Evolutionary conservation across 2,329 filamentous ascomycete genomes (phyloP).

Genomic region (Aureobasidium mangrovei): DNA sequence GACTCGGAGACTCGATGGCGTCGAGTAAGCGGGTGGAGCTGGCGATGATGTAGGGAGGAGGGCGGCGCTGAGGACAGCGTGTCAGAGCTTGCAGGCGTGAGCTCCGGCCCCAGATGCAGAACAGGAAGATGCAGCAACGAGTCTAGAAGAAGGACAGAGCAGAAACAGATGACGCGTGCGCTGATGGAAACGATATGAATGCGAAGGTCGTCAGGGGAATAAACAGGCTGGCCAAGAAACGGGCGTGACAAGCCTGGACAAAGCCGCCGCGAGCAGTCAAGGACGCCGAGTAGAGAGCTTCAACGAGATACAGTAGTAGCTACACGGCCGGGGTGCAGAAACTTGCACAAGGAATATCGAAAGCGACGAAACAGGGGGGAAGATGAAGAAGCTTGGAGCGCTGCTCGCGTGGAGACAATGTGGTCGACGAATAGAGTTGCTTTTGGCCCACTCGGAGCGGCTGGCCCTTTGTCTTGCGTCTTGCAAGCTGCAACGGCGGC

Average conservation of each 20-base stretch:
- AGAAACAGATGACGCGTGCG: neutral
- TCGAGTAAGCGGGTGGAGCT: neutral
- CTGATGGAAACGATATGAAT: slow-evolving; percentile 2
- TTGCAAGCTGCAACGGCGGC: no score
- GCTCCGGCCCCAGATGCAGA: neutral
- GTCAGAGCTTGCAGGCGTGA: neutral
- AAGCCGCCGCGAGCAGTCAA: neutral
- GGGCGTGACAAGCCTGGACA: slow-evolving; percentile 6
- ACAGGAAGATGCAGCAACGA: neutral
- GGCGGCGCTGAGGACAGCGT: slow-evolving; percentile 8
- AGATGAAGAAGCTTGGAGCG: neutral
- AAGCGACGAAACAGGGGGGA: neutral
- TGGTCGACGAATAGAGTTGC: no score
- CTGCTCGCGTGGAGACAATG: no score
- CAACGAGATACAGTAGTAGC: neutral
- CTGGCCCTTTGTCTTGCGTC: no score
- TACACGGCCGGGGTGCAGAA: slow-evolving; percentile 3
- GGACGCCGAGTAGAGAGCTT: neutral
- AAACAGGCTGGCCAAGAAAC: slow-evolving; percentile 7
- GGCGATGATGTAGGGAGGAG: neutral
- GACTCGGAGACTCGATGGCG: neutral
- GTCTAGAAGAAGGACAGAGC: neutral
- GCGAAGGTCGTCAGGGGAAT: slow-evolving; percentile 11
- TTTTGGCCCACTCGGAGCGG: no score
- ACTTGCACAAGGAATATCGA: slow-evolving; percentile 7